phyloP scores from a whole-genome alignment of 192 early-diverging fungal species.

The Coemansia sp. region DNA sequence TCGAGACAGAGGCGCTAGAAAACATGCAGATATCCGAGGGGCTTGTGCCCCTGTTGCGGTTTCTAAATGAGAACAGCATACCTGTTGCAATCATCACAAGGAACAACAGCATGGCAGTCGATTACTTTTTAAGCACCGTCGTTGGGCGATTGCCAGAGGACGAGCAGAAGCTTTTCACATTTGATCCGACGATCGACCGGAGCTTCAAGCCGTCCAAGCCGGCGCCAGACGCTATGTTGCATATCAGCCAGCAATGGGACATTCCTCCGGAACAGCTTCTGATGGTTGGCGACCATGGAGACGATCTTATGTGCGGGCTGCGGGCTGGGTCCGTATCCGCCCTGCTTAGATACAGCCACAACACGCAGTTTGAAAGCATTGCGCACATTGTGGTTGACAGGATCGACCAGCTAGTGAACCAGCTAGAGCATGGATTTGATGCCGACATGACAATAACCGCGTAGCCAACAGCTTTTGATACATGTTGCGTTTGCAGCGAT shows the following conservation, averaged over 20 bases:
- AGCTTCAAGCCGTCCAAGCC: slow-evolving; percentile 54
- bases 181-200: slow-evolving; percentile 53
- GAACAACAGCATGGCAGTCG: slow-evolving; percentile 45
- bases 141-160: slow-evolving; percentile 25
- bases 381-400: slow-evolving; percentile 49
- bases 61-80: slow-evolving; percentile 33
- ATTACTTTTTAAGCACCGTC: slow-evolving; percentile 51
- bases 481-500: no score
- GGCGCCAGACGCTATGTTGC: slow-evolving; percentile 39
- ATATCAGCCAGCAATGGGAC: slow-evolving; percentile 45
- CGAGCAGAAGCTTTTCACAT: slow-evolving; percentile 35
- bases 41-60: slow-evolving; percentile 42
- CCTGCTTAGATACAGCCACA: slow-evolving; percentile 44
- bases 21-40: slow-evolving; percentile 49
- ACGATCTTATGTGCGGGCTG: slow-evolving; percentile 54
- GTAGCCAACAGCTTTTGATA: background rate
- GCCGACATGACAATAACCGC: slow-evolving; percentile 26
- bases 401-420: slow-evolving; percentile 32
- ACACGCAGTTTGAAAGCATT: slow-evolving; percentile 27
- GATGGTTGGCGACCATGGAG: slow-evolving; percentile 58
- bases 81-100: slow-evolving; percentile 54
- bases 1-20: slow-evolving; percentile 48
- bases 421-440: slow-evolving; percentile 33
- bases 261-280: slow-evolving; percentile 48
- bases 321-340: slow-evolving; percentile 49